These are phyloP conservation scores for Phytophthora foliorum DNA, from an alignment of 352 stramenopile species.

Conservation along the genomic window DNA sequence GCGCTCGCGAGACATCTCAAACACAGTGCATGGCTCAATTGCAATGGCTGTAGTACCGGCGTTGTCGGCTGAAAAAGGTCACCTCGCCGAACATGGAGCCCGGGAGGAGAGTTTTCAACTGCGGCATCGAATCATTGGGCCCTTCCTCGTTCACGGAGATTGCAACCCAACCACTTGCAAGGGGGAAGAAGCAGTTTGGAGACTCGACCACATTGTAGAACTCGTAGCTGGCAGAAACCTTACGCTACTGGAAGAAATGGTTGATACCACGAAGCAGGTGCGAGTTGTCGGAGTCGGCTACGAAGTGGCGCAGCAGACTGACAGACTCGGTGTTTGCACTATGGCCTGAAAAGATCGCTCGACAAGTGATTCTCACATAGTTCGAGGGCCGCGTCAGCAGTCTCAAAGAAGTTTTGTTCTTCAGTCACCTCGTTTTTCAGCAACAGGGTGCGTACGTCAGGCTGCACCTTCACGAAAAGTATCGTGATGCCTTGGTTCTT, in stretches of 20 bases:
- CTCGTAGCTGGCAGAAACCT: constrained; percentile 51
- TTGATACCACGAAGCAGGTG: constrained; percentile 59
- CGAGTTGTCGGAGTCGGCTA: constrained; percentile 60
- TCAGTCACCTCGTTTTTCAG: constrained; percentile 76
- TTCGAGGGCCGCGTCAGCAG: constrained; percentile 63
- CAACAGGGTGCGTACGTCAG: constrained; percentile 60
- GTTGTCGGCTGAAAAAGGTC: constrained; percentile 72
- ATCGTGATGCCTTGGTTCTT: constrained; percentile 60
- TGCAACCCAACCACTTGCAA: constrained; percentile 59
- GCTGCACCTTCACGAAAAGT: constrained; percentile 60
- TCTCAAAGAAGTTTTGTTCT: constrained; percentile 53
- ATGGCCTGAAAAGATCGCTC: not conserved
- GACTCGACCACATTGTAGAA: constrained; percentile 67
- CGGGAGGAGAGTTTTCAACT: constrained; percentile 60
- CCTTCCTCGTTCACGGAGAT: constrained; percentile 71
- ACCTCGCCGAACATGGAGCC: constrained; percentile 82
- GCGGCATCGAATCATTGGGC: constrained; percentile 41
- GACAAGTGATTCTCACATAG: constrained; percentile 66
- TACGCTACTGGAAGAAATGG: constrained; percentile 51
- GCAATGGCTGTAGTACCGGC: constrained; percentile 52
- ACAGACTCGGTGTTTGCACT: constrained; percentile 43
- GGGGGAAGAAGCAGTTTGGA: constrained; percentile 63
- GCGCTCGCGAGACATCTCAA: constrained; percentile 56
- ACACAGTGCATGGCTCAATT: constrained; percentile 57
- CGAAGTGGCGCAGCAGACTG: constrained; percentile 64